These are phyloP conservation scores for Pseudevernia furfuracea DNA, from an alignment of 495 filamentous ascomycete genomes.

Conservation along the genomic window DNA sequence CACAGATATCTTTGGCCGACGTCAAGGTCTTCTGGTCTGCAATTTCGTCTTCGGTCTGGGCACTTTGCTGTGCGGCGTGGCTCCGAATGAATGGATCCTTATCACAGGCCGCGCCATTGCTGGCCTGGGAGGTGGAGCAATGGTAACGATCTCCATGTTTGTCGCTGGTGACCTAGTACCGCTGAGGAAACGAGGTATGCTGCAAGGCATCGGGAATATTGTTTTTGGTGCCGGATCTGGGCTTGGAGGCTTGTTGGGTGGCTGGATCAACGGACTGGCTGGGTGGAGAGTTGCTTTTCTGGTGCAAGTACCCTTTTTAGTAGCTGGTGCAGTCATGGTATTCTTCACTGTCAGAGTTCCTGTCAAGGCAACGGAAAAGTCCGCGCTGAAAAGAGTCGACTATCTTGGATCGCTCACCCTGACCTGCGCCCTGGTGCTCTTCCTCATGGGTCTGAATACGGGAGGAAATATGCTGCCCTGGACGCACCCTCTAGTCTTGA, in stretches of 20 bases:
- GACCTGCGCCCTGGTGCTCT: slow-evolving; percentile 57
- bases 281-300: slow-evolving; percentile 74
- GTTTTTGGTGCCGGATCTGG: slow-evolving; percentile 59
- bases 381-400: slow-evolving; percentile 55
- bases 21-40: slow-evolving; percentile 66
- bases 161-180: slow-evolving; percentile 76
- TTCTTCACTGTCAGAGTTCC: slow-evolving; percentile 62
- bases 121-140: slow-evolving; percentile 76
- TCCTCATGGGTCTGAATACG: slow-evolving; percentile 73
- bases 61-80: slow-evolving; percentile 77
- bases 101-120: slow-evolving; percentile 73
- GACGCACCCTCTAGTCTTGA: slow-evolving; percentile 72
- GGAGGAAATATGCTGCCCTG: slow-evolving; percentile 79
- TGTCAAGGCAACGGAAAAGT: slow-evolving; percentile 48
- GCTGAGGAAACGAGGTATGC: slow-evolving; percentile 67
- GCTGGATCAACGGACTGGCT: slow-evolving; percentile 65
- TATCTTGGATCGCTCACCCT: slow-evolving; percentile 66
- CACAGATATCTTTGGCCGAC: slow-evolving; percentile 80
- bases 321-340: slow-evolving; percentile 52
- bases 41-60: slow-evolving; percentile 72
- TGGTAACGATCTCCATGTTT: slow-evolving; percentile 74
- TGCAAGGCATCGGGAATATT: slow-evolving; percentile 80
- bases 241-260: slow-evolving; percentile 68
- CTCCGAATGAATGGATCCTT: slow-evolving; percentile 55
- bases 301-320: slow-evolving; percentile 60